These are phyloP conservation scores for Emergomyces pasteurianus DNA, from an alignment of 2,329 filamentous ascomycete species.

Conservation along the genomic window DNA sequence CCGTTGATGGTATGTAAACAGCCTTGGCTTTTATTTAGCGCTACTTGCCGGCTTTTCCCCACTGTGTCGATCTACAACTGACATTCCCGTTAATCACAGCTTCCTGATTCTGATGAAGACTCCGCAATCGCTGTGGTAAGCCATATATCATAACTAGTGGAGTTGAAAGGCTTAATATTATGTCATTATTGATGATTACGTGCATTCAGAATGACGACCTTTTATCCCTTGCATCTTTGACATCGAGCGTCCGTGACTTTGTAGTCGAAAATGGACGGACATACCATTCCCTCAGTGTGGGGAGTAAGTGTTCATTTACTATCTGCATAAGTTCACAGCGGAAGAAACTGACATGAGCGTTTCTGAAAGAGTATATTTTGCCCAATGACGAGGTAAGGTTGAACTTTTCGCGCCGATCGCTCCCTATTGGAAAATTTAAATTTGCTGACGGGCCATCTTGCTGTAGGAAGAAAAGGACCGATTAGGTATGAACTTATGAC, in stretches of 20 bases:
- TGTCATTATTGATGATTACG: neutral
- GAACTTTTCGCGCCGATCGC: neutral
- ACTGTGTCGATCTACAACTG: neutral
- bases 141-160: neutral
- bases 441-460: neutral
- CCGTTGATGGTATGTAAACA: neutral
- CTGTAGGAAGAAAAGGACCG: neutral
- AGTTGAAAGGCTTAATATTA: neutral
- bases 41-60: neutral
- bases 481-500: neutral
- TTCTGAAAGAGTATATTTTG: constrained; percentile 3
- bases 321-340: neutral
- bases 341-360: neutral
- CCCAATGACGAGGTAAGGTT: constrained; percentile 10
- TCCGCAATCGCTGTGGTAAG: neutral
- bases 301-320: neutral
- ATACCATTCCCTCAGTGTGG: constrained; percentile 16
- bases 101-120: constrained; percentile 1
- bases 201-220: neutral
- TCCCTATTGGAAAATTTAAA: too few relatives aligned
- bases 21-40: neutral
- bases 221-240: neutral
- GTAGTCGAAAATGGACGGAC: constrained; percentile 13
- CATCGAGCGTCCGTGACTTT: neutral
- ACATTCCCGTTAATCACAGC: neutral